Base-by-base conservation (phyloP, 1,284 basidiomycete species). In the Testicularia cyperi region DNA sequence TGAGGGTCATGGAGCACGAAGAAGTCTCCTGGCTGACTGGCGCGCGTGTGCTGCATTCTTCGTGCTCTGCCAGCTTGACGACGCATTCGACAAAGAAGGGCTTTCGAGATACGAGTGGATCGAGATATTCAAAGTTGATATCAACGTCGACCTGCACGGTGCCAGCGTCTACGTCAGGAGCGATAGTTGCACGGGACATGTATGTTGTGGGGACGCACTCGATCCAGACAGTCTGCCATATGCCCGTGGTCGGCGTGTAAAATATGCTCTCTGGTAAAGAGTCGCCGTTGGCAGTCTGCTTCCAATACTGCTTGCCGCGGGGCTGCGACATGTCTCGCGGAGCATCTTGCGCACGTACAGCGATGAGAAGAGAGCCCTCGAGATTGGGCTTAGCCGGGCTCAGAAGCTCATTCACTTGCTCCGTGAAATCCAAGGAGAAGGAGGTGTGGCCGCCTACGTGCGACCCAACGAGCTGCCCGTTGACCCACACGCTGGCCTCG, bases 291-390 rank as follows among this genome's bases (percentile, higher is more conserved):
- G 7, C 5, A 16, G 55, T 34, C n/a, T 48, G 39, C 27, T 56
- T 57, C 61, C 65, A 67, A 35, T 67, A 67, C 38, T 67, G 61
- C 29, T 65, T 65, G 6, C 63, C 63, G 4, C 63, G 30, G 13
- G 63, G 58, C 32, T 52, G 57, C 16, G 40, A 48, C 33, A 66
- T 51, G 36, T 66, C 63, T 10, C 51, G 27, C 1, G 60, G 47
- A 2, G 27, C 35, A 21, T 66, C 63, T 18, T 44, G 33, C 16
- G 37, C 63, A 9, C 60, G 21, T 5, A 66, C 47, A 3, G 47
- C 40, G 26, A 65, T 40, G 26, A 23, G 14, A n/a, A n/a, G n/a
- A n/a, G n/a, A n/a, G n/a, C n/a, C n/a, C n/a, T n/a, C n/a, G 10
- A 61, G 26, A 12, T 43, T 34, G 1, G 18, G 14, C 7, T 14